Percentiles rank a stretch among this genome's conserved stretches.
These are phyloP conservation scores for Phlebiopsis gigantea DNA, from an alignment of 768 basidiomycete genomes.

Conservation along the genomic window DNA sequence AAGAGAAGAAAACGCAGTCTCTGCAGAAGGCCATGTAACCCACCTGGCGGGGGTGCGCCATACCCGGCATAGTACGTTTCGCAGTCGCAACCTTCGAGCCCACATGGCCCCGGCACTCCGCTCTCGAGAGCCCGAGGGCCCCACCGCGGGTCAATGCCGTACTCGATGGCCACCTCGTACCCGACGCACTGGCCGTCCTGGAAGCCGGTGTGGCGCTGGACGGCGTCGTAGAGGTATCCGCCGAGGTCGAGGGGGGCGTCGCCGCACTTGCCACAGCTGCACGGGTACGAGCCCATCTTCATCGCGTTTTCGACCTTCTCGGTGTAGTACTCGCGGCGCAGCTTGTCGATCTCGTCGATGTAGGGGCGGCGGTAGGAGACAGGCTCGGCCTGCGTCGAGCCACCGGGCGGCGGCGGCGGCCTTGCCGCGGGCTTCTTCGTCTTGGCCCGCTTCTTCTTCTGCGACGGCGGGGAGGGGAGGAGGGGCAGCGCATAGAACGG, in stretches of 20 bases:
- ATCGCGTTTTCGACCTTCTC: neutral
- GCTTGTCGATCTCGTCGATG: conserved; percentile 1
- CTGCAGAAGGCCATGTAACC: neutral
- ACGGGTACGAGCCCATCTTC: neutral
- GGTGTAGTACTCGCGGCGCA: conserved; percentile 3
- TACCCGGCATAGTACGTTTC: neutral
- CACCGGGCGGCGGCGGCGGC: neutral
- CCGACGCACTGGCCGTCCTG: neutral
- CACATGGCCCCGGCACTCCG: neutral
- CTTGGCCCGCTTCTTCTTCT: neutral
- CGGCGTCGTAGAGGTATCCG: neutral
- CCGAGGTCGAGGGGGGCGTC: neutral
- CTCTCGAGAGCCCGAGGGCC: neutral
- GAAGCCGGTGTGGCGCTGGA: neutral
- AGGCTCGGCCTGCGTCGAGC: neutral
- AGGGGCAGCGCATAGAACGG: neutral
- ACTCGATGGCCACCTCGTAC: neutral
- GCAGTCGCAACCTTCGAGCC: neutral
- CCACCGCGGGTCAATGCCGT: neutral
- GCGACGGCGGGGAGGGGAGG: neutral
- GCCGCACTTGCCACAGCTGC: conserved; percentile 3
- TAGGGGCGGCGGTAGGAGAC: conserved; percentile 1
- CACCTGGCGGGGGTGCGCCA: neutral
- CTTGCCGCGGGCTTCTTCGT: neutral
- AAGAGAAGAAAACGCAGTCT: no score